Conservation (phyloP, 2,329 filamentous ascomycete genomes). For the Aspergillus ochraceus region DNA sequence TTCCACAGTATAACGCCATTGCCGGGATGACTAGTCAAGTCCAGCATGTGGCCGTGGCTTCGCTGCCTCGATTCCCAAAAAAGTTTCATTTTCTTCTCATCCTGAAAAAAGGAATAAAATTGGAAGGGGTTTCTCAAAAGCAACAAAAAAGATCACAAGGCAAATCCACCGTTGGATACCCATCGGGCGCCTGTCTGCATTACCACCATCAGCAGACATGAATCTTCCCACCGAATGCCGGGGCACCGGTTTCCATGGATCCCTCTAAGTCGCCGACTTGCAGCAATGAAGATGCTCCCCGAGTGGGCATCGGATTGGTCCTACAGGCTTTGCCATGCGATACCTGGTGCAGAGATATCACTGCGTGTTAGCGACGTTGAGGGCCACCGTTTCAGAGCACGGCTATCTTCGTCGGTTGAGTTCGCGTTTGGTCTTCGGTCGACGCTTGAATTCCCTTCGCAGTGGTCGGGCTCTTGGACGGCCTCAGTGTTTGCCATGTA, state of each 20-base stretch:
- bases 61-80: not conserved
- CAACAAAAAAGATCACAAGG: not conserved
- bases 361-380: conserved; percentile 14
- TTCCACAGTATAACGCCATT: conserved; percentile 20
- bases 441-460: conserved; percentile 40
- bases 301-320: conserved; percentile 40
- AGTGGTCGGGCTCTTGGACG: conserved; percentile 4
- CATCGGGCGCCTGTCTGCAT: conserved; percentile 11
- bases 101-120: not conserved
- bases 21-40: conserved; percentile 25
- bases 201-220: conserved; percentile 9
- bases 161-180: conserved; percentile 9
- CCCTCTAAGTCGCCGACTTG: conserved; percentile 39
- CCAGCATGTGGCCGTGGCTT: not conserved
- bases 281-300: conserved; percentile 42
- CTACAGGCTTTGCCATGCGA: conserved; percentile 34
- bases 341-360: conserved; percentile 23
- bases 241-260: conserved; percentile 32
- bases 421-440: conserved; percentile 31
- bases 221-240: conserved; percentile 11
- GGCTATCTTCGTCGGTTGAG: conserved; percentile 31
- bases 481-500: conserved; percentile 8
- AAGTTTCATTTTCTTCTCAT: not conserved
- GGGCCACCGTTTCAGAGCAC: conserved; percentile 2
- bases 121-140: not conserved